Evolutionary conservation across 2,329 filamentous ascomycete species (phyloP), one percentile per base, ranked within the genome.

Genomic region (Scortechinia acanthostroma): DNA sequence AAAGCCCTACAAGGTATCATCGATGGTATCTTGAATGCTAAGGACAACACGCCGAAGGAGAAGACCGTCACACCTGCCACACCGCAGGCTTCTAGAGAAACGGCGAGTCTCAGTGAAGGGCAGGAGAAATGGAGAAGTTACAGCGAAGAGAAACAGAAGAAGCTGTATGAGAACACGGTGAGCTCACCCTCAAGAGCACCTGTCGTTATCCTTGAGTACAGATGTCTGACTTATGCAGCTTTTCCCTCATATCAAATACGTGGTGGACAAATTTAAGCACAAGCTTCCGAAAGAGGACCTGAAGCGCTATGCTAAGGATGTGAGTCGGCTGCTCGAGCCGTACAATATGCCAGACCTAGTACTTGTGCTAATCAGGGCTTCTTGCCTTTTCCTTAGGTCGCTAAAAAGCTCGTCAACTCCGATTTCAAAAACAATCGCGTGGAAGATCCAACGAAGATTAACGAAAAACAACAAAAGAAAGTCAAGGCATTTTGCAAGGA

Each of bases 351-450:
- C n/a, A n/a, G n/a, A n/a, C n/a, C n/a, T n/a, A n/a, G n/a, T n/a
- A n/a, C n/a, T n/a, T n/a, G n/a, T n/a, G n/a, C n/a, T n/a, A n/a
- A n/a, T n/a, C n/a, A n/a, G n/a, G n/a, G n/a, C n/a, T n/a, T n/a
- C n/a, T n/a, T n/a, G n/a, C n/a, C n/a, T 40, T 40, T 30, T 30
- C n/a, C 10, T 10, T n/a, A 40, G 61, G 76, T 91, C 42, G 82
- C 82, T 46, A 95, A 95, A 65, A 95, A 91, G 62, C 76, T 97
- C 14, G 91, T 95, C 17, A 80, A 87, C 16, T 93, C 89, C 0
- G 91, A 97, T 61, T 96, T 88, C 67, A 95, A 95, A 61, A 86
- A 91, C 57, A 80, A 82, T 42, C 83, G 89, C n/a, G 90, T 96
- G 6, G 76, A 80, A 42, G 84, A 96, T 56, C 91, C 90, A 0